Evolutionary conservation across 768 basidiomycete species (phyloP).

Genomic region (Boletus rubescentipes): DNA sequence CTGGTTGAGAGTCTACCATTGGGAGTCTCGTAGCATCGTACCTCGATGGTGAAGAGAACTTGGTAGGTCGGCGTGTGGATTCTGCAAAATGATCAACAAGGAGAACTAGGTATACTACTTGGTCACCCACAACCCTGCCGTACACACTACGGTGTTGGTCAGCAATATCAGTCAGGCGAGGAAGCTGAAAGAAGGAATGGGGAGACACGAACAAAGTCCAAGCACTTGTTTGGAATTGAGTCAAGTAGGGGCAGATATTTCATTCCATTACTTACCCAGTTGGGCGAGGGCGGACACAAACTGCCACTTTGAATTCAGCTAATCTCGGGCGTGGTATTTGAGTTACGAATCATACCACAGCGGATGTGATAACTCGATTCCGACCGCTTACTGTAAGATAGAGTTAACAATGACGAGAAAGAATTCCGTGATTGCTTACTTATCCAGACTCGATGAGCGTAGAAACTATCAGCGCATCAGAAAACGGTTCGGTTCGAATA

Average conservation of each 20-base stretch:
- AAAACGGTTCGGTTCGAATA: background rate
- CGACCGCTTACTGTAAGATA: slow-evolving; percentile 15
- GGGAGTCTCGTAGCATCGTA: background rate
- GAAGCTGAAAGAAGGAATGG: background rate
- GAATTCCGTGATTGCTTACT: slow-evolving; percentile 10
- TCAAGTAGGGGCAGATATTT: background rate
- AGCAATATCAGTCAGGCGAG: background rate
- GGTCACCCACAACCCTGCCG: slow-evolving; percentile 5
- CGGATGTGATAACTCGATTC: slow-evolving; percentile 14
- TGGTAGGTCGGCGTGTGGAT: slow-evolving; percentile 7
- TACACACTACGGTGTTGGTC: background rate
- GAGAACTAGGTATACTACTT: no score
- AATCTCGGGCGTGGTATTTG: no score
- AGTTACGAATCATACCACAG: slow-evolving; percentile 13
- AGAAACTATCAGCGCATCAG: slow-evolving; percentile 18
- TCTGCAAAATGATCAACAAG: slow-evolving; percentile 2
- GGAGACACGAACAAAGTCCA: slow-evolving; percentile 14
- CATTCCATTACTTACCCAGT: slow-evolving; percentile 6
- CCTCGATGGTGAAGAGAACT: slow-evolving; percentile 4
- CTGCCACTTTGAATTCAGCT: slow-evolving; percentile 5
- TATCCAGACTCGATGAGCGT: slow-evolving; percentile 28
- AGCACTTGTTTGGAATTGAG: slow-evolving; percentile 4
- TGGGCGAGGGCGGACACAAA: slow-evolving; percentile 8
- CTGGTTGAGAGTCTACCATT: background rate
- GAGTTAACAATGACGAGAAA: background rate